These are phyloP conservation scores for Meyerozyma guilliermondii DNA, from an alignment of 1,139 yeast species.

Conservation along the genomic window DNA sequence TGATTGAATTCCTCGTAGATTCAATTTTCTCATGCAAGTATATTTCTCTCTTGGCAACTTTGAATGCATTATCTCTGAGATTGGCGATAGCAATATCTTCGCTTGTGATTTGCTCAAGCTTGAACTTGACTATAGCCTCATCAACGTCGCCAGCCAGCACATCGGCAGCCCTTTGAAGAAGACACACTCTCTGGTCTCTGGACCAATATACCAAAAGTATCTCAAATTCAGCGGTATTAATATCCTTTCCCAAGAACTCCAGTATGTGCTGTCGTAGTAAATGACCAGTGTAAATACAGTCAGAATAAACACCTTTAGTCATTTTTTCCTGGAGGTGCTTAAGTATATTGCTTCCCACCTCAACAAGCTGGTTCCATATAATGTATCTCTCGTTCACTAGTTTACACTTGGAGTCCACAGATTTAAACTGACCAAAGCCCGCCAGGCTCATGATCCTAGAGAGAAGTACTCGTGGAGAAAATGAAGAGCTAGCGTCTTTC, in stretches of 20 bases:
- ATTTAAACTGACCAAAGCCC: conserved; percentile 1
- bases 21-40: conserved; percentile 13
- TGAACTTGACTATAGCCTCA: conserved; percentile 21
- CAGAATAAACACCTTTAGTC: conserved; percentile 16
- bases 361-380: conserved; percentile 18
- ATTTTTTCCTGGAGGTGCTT: conserved; percentile 5
- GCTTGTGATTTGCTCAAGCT: conserved; percentile 13
- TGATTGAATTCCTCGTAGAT: conserved; percentile 4
- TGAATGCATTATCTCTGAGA: conserved; percentile 18
- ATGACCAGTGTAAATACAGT: conserved; percentile 16
- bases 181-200: conserved; percentile 18
- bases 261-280: conserved; percentile 14
- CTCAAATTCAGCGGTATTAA: conserved; percentile 19
- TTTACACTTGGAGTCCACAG: conserved; percentile 10
- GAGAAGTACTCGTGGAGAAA: conserved; percentile 18
- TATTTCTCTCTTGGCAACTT: conserved; percentile 15
- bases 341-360: conserved; percentile 12
- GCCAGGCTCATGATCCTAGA: conserved; percentile 12
- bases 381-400: conserved; percentile 22
- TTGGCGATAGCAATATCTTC: conserved; percentile 28
- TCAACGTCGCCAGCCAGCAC: conserved; percentile 8
- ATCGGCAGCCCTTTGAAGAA: conserved; percentile 5
- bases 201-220: conserved; percentile 22
- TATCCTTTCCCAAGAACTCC: conserved; percentile 5
- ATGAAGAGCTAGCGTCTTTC: conserved; percentile 9